These are phyloP conservation scores for Glycyrrhiza uralensis DNA, from an alignment of 306 rosid species.

Conservation along the genomic window DNA sequence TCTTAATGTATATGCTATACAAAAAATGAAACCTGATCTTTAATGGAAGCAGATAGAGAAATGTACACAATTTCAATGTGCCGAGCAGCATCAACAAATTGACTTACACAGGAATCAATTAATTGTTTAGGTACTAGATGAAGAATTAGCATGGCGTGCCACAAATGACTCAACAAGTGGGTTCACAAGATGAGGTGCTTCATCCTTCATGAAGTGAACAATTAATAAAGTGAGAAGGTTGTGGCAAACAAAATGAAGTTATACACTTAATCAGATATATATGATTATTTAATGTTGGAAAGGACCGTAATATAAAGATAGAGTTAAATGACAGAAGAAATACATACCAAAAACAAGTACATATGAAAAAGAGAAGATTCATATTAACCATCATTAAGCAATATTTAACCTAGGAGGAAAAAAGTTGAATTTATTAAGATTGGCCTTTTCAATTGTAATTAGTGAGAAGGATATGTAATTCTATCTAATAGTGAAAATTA, in stretches of 20 bases:
- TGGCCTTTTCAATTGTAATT: not conserved
- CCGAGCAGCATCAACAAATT: conserved; percentile 24
- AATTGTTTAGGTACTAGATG: conserved; percentile 26
- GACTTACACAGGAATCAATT: conserved; percentile 31
- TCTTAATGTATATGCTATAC: not conserved
- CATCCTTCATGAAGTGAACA: conserved; percentile 60
- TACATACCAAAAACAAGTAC: not conserved
- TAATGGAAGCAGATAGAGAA: conserved; percentile 2
- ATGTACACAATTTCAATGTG: conserved; percentile 16
- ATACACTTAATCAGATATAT: not conserved
- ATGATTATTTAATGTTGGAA: not conserved
- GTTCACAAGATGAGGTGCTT: conserved; percentile 91
- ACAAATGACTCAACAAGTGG: conserved; percentile 87
- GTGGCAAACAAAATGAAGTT: not conserved
- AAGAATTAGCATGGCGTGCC: conserved; percentile 69
- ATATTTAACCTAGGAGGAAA: not conserved
- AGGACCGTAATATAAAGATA: not conserved
- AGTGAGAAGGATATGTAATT: not conserved
- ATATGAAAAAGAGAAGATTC: not conserved
- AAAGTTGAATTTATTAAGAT: not conserved
- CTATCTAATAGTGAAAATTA: not conserved
- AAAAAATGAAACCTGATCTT: conserved; percentile 5
- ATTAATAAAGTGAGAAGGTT: conserved; percentile 7
- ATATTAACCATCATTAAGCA: not conserved
- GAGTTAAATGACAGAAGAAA: not conserved